Base-by-base conservation (phyloP, 768 basidiomycete species). In the Pisolithus sp. region DNA sequence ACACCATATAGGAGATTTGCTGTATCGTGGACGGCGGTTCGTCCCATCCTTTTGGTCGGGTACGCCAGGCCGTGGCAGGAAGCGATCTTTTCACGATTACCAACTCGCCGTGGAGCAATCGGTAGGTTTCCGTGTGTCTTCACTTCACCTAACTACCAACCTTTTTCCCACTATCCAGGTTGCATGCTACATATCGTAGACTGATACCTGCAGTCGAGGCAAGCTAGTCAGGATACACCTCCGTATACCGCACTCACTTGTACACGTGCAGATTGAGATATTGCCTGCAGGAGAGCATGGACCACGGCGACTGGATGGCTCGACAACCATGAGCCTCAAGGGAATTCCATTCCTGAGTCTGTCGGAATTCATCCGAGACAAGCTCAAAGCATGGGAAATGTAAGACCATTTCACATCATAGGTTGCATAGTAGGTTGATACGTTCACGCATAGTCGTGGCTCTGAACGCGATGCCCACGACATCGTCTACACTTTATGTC, bases 311-410 rank as follows among this genome's bases (percentile, higher is more conserved):
- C 75, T 91, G 42, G 84, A 90, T 68, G 62, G 71, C 48, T 72
- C 78, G 30, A 89, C 83, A 3, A 80, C 83, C 51, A 85, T 83
- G 76, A 76, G 69, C 52, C 63, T 92, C 20, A 81, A 83, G 51
- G 78, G 80, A 20, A 71, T 92, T 5, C 90, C 89, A 9, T 92
- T 92, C 73, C 70, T 93, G 59, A 83, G 84, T n/a, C 73, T 87
- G 53, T 89, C 89, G 38, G 89, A 93, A 67, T 92, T 92, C 69
- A 70, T 92, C 60, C 77, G 89, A 59, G 89, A 88, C 43, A 93
- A 92, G 73, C 73, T 93, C 48, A 91, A 87, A 59, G 69, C 79
- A 17, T 93, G 89, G 89, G 76, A 82, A 57, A 84, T 88, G 89
- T 87, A 74, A 61, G 82, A 62, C 13, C 2, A 15, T 43, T 40